Evolutionary conservation across 2,329 filamentous ascomycete species (phyloP), one percentile per base, ranked within the genome.

Genomic region (Monosporascus sp.): DNA sequence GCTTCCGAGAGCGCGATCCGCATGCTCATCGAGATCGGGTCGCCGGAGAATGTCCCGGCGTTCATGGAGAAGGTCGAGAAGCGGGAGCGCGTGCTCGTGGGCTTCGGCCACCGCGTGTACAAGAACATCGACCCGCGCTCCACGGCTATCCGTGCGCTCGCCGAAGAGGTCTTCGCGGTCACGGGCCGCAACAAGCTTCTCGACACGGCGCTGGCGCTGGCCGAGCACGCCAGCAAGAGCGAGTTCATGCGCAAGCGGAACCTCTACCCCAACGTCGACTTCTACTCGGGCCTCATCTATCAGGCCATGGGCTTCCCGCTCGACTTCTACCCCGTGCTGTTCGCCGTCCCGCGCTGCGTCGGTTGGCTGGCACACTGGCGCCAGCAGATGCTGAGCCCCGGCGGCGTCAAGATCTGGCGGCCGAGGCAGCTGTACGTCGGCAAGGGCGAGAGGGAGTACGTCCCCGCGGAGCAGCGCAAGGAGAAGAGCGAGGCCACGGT

Each of bases 1-100:
- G 81, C 81, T 3, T 80, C 78, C 0, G 81, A 84, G 58, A 74
- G 76, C 22, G 80, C 80, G 0, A 81, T 82, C 61, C 74, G 77
- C 48, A 78, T 77, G 71, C 68, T 82, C 5, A 76, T 76, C 59
- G 71, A 76, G 58, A 78, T 82, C 51, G 78, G 78, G 17, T 72
- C 67, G 1, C 72, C 74, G 2, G 75, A 78, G 44, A 78, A 78
- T 38, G 78, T 81, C 4, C 77, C 78, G 0, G 68, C 66, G 0
- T 75, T 79, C 51, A 78, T 82, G 65, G 63, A 71, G 2, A 70
- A 74, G 41, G 79, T 81, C 0, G 78, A 81, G 65, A 68, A 62
- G 58, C 70, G 75, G 4, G 77, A 82, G 64, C 69, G 73, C 7
- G 75, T 80, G 7, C 72, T 82, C 2, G 79, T 80, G 26, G 79